Evolutionary conservation across 2,329 filamentous ascomycete genomes (phyloP).

Genomic region (Thielaviopsis ethacetica): DNA sequence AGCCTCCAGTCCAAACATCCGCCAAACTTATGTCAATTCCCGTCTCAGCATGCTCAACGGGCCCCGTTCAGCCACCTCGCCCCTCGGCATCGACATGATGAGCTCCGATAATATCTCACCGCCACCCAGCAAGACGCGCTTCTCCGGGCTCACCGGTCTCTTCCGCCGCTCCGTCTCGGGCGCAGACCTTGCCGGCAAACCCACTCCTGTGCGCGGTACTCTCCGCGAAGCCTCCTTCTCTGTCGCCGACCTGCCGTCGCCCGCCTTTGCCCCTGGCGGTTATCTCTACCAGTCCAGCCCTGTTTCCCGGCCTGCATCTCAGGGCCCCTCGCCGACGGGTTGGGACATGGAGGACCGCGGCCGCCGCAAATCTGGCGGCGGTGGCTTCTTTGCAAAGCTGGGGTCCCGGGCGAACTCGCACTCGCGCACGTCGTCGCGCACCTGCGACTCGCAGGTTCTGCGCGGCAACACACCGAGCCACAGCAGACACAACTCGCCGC

Average conservation of each 20-base stretch:
- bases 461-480: not conserved
- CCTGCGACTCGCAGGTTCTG: not conserved
- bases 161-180: conserved; percentile 5
- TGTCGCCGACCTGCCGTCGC: not conserved
- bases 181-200: not conserved
- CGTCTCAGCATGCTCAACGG: not conserved
- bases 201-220: not conserved
- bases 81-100: conserved; percentile 5
- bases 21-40: not conserved
- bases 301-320: conserved; percentile 1
- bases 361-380: not conserved
- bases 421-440: not conserved
- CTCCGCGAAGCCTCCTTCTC: conserved; percentile 1
- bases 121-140: conserved; percentile 1
- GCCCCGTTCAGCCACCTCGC: conserved; percentile 5
- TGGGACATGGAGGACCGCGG: conserved; percentile 8
- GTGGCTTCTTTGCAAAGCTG: not conserved
- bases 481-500: conserved; percentile 2
- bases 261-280: not conserved
- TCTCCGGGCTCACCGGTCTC: conserved; percentile 1
- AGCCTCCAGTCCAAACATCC: not conserved
- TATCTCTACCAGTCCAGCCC: not conserved
- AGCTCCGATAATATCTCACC: conserved; percentile 5
- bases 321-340: not conserved
- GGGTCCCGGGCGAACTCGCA: not conserved